phyloP scores from a whole-genome alignment of 2,329 filamentous ascomycete genomes.

The Sarocladium kiliense region DNA sequence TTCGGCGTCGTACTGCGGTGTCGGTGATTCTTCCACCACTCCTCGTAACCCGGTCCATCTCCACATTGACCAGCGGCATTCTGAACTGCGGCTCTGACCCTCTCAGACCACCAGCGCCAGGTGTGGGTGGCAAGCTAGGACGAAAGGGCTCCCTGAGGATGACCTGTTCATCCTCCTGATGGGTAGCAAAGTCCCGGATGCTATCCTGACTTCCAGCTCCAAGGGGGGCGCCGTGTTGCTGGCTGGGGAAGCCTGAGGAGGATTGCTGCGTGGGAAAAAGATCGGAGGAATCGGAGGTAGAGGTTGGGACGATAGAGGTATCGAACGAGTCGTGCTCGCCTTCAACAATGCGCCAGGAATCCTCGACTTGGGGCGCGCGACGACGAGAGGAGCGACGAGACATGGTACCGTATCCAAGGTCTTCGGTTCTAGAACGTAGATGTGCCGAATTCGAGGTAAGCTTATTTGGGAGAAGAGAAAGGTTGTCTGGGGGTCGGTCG shows the following conservation, averaged over 20 bases:
- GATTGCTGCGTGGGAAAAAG: conserved; percentile 12
- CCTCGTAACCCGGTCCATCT: conserved; percentile 25
- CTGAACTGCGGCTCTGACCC: conserved; percentile 43
- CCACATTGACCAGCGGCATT: conserved; percentile 45
- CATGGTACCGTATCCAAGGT: neutral
- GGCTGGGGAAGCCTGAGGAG: conserved; percentile 37
- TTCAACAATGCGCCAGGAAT: conserved; percentile 58
- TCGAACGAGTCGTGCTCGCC: conserved; percentile 58
- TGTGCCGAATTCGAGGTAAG: neutral
- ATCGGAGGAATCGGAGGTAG: conserved; percentile 27
- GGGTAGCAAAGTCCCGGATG: conserved; percentile 47
- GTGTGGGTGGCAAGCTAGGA: conserved; percentile 39
- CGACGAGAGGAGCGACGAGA: conserved; percentile 2
- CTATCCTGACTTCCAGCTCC: conserved; percentile 46
- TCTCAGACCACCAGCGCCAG: neutral
- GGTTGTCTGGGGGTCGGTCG: too few relatives aligned
- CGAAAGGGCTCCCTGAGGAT: conserved; percentile 51
- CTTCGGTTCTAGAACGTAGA: neutral
- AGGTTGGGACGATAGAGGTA: conserved; percentile 44
- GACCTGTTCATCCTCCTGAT: conserved; percentile 50
- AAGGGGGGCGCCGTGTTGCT: conserved; percentile 36
- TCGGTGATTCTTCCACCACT: neutral
- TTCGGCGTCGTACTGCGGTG: neutral
- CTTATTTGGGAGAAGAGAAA: neutral
- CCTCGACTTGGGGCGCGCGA: conserved; percentile 6